Base-by-base conservation (phyloP, 1,139 yeast genomes). In the Kodamaea fungicola region DNA sequence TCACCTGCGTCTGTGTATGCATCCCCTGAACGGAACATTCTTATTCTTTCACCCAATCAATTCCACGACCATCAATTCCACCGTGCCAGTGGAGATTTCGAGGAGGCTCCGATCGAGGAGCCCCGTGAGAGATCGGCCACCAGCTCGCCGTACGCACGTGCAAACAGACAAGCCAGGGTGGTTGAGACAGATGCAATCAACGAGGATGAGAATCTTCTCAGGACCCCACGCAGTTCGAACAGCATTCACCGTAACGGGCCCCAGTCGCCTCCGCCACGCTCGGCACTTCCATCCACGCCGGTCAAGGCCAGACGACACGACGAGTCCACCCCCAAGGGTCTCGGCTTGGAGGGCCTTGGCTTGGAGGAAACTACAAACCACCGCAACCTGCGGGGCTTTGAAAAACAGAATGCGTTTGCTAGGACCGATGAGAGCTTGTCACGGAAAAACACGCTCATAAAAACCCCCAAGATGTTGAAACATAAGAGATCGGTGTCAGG, bases 101-200 rank as follows among this genome's bases (percentile, higher is more conserved):
- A 40, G 26, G 35, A 34, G 13, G 33, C 29, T 3, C 24, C 26
- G 2, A 29, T 19, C 10, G 22, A 32, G 10, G 31, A 22, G 23
- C 38, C 43, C 4, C 46, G 46, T 25, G 43, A 54, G 3, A 50
- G 63, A 36, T 54, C 64, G 0, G 55, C 52, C 6, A 57, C 67
- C 27, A 54, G 71, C 4, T 67, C 74, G 27, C 76, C 76, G 4
- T 57, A 64, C 52, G 76, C 75, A 1, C 63, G 55, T 44, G 70
- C 63, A 4, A 71, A 71, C 42, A 58, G 76, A 38, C 76, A 71
- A 44, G 76, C 76, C 2, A 56, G 76, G 31, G 75, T 71, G 4
- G 67, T 71, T 9, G 76, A 71, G 44, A 61, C 71, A 2, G 57
- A 56, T 39, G 73, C 66, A 33, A 27, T 27, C 29, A 10, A 50